Percentiles rank a stretch among this genome's conserved stretches.
These are phyloP conservation scores for Kuraishia capsulata DNA, from an alignment of 805 yeast genomes.

Conservation along the genomic window DNA sequence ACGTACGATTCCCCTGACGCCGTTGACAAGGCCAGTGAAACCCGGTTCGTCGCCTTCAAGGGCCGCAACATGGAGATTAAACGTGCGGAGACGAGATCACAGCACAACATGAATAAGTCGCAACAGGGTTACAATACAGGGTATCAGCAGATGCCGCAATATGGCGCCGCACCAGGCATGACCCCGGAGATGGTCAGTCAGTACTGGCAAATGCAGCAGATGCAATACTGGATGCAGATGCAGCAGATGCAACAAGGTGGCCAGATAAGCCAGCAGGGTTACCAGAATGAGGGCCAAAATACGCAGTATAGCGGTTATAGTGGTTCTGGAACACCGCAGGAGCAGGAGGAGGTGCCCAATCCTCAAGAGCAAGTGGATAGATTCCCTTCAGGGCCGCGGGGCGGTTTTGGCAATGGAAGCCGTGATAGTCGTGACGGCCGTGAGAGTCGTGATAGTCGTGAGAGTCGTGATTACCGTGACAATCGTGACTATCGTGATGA, in stretches of 20 bases:
- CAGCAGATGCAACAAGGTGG: conserved; percentile 41
- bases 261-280: conserved; percentile 17
- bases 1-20: conserved; percentile 94
- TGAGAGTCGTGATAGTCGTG: no score
- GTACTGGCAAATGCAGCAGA: conserved; percentile 49
- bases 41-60: conserved; percentile 73
- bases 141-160: conserved; percentile 4
- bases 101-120: conserved; percentile 34
- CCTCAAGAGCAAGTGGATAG: conserved; percentile 14
- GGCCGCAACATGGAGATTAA: conserved; percentile 82
- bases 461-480: no score
- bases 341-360: conserved; percentile 20
- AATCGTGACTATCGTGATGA: no score
- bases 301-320: conserved; percentile 22
- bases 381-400: no score
- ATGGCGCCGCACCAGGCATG: conserved; percentile 9
- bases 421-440: no score
- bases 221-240: conserved; percentile 52
- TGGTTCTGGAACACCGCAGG: no score
- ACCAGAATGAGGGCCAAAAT: conserved; percentile 4
- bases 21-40: conserved; percentile 79
- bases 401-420: no score
- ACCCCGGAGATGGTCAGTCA: conserved; percentile 52
- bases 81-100: conserved; percentile 76
- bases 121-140: conserved; percentile 12